Evolutionary conservation across 305 asterid species (phyloP).

Genomic region (Petunia hybrid): DNA sequence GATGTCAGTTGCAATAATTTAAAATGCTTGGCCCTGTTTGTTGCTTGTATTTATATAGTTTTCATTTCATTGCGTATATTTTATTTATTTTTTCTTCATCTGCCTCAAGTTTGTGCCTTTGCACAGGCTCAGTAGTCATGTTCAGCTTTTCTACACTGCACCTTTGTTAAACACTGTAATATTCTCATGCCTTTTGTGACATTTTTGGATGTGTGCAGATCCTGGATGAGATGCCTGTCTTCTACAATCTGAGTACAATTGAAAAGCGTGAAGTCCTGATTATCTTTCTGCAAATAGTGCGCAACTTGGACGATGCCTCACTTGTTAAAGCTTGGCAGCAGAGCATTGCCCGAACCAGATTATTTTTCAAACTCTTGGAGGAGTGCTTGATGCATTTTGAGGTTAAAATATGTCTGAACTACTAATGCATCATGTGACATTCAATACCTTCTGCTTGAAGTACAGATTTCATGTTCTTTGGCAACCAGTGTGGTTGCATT

Average conservation of each 20-base stretch:
- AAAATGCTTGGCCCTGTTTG: neutral
- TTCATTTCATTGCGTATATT: neutral
- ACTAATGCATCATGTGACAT: neutral
- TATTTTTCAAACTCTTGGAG: constrained; percentile 96
- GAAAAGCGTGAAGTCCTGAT: constrained; percentile 96
- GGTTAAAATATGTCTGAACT: constrained; percentile 53
- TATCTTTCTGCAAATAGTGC: constrained; percentile 80
- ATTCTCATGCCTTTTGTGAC: constrained; percentile 40
- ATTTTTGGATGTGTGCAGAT: constrained; percentile 63
- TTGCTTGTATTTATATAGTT: neutral
- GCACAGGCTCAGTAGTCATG: neutral
- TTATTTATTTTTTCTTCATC: neutral
- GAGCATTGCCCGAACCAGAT: constrained; percentile 99
- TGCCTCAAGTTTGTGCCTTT: neutral
- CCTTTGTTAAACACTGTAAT: constrained; percentile 31
- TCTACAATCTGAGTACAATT: constrained; percentile 86
- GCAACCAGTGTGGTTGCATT: neutral
- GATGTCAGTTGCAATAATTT: neutral
- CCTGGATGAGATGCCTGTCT: constrained; percentile 99
- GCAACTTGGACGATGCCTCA: constrained; percentile 94
- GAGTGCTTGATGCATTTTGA: constrained; percentile 92
- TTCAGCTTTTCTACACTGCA: neutral
- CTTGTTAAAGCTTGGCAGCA: constrained; percentile 99
- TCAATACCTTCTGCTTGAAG: constrained; percentile 22
- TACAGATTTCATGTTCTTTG: constrained; percentile 2